These are phyloP conservation scores for Platanthera guangdongensis DNA, from an alignment of 106 monocot species.

Conservation along the genomic window DNA sequence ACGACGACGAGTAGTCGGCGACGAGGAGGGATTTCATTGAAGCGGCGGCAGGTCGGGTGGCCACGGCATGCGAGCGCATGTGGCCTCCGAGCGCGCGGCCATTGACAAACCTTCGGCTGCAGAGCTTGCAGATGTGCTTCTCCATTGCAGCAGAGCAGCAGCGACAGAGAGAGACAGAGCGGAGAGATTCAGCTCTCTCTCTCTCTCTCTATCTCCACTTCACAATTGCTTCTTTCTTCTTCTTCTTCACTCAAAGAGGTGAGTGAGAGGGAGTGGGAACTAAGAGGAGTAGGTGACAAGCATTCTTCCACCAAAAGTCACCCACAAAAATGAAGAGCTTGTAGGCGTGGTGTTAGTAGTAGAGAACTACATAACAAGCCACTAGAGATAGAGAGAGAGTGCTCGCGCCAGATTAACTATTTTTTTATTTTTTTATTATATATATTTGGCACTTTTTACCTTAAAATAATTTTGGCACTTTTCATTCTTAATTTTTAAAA, in stretches of 20 bases:
- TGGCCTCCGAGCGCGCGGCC: slow-evolving; percentile 46
- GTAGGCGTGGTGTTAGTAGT: neutral
- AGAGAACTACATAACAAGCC: neutral
- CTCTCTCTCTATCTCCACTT: neutral
- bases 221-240: neutral
- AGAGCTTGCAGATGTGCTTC: slow-evolving; percentile 41
- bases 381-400: slow-evolving; percentile 6
- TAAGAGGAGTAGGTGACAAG: slow-evolving; percentile 12
- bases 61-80: slow-evolving; percentile 40
- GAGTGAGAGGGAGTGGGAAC: slow-evolving; percentile 2
- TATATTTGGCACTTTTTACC: too few species aligned
- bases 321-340: slow-evolving; percentile 3
- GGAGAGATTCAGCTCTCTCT: neutral
- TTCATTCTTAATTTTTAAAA: too few species aligned
- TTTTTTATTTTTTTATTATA: too few species aligned
- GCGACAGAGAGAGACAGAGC: neutral
- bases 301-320: slow-evolving; percentile 9
- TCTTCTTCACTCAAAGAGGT: slow-evolving; percentile 4
- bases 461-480: too few species aligned
- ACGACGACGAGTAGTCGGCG: slow-evolving; percentile 27
- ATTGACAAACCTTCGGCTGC: slow-evolving; percentile 35
- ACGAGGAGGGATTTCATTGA: neutral
- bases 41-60: neutral
- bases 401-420: too few species aligned
- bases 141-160: slow-evolving; percentile 13